These are phyloP conservation scores for Aspergillus flavus DNA, from an alignment of 2,329 filamentous ascomycete species.

Conservation along the genomic window DNA sequence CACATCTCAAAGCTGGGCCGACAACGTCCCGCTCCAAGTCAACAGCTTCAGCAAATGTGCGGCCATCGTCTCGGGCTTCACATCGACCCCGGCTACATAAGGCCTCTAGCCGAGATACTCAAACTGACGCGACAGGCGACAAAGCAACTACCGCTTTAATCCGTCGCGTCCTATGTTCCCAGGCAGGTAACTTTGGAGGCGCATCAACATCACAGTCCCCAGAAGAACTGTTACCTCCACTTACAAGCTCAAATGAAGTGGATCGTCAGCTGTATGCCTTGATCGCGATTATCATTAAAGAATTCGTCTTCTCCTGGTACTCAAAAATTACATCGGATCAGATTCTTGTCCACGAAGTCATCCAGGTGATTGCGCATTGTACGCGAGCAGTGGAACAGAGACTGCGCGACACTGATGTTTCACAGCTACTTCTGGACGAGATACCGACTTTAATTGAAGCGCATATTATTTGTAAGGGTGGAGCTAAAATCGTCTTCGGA, in stretches of 20 bases:
- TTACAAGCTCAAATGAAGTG: slow-evolving; percentile 92
- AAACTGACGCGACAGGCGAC: slow-evolving; percentile 64
- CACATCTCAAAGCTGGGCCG: slow-evolving; percentile 40
- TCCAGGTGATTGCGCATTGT: slow-evolving; percentile 90
- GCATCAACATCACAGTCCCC: slow-evolving; percentile 65
- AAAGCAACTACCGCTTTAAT: slow-evolving; percentile 79
- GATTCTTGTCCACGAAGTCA: slow-evolving; percentile 80
- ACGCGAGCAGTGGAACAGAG: slow-evolving; percentile 86
- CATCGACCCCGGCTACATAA: slow-evolving; percentile 33
- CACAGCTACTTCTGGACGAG: slow-evolving; percentile 82
- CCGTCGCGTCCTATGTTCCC: slow-evolving; percentile 80
- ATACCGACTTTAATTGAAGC: slow-evolving; percentile 77
- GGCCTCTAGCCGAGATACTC: slow-evolving; percentile 40
- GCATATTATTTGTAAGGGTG: slow-evolving; percentile 72
- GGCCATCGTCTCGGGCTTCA: slow-evolving; percentile 33
- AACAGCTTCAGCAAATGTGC: slow-evolving; percentile 31
- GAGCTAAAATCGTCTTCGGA: neutral
- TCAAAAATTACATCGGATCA: slow-evolving; percentile 87
- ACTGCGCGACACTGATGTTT: slow-evolving; percentile 77
- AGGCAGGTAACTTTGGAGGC: slow-evolving; percentile 48
- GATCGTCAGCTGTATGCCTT: slow-evolving; percentile 92
- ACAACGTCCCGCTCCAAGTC: slow-evolving; percentile 41
- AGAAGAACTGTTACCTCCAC: slow-evolving; percentile 80
- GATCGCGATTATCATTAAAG: slow-evolving; percentile 83
- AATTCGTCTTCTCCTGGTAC: slow-evolving; percentile 94